These are phyloP conservation scores for Ziziphus jujuba DNA, from an alignment of 306 rosid species.

Conservation along the genomic window DNA sequence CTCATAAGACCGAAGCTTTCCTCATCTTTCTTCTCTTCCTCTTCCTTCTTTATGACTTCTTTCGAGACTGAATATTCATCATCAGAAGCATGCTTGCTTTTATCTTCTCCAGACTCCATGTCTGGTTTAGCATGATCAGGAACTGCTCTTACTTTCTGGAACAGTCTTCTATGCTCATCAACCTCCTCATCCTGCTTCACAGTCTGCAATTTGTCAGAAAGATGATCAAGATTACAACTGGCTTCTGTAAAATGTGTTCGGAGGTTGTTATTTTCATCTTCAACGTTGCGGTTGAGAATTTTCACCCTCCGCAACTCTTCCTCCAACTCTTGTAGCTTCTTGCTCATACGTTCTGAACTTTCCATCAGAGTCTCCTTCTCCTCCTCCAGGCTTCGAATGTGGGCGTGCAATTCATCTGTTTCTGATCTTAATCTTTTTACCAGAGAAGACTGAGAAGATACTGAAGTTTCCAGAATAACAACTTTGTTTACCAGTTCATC, in stretches of 20 bases:
- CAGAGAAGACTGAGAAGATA: conserved; percentile 61
- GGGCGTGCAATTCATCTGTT: conserved; percentile 57
- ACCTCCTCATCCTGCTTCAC: conserved; percentile 54
- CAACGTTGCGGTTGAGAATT: conserved; percentile 39
- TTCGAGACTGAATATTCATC: conserved; percentile 19
- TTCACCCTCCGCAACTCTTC: conserved; percentile 54
- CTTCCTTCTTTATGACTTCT: conserved; percentile 17
- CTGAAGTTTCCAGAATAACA: conserved; percentile 58
- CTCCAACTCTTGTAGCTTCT: conserved; percentile 61
- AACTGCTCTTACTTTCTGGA: conserved; percentile 23
- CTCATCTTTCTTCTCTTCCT: conserved; percentile 36
- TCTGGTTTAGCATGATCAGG: conserved; percentile 32
- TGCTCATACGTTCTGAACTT: conserved; percentile 45
- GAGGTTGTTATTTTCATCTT: conserved; percentile 38
- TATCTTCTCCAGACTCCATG: conserved; percentile 21
- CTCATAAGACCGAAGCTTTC: conserved; percentile 11
- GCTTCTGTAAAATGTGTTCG: conserved; percentile 53
- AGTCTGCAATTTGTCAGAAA: conserved; percentile 46
- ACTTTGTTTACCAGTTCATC: conserved; percentile 76
- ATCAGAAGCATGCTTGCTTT: conserved; percentile 5
- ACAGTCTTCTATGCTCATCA: conserved; percentile 18
- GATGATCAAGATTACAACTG: conserved; percentile 51
- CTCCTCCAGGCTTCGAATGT: conserved; percentile 56
- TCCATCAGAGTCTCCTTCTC: conserved; percentile 60
- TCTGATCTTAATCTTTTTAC: conserved; percentile 62